These are phyloP conservation scores for Mortierella antarctica DNA, from an alignment of 192 early-diverging fungal species.

Conservation along the genomic window DNA sequence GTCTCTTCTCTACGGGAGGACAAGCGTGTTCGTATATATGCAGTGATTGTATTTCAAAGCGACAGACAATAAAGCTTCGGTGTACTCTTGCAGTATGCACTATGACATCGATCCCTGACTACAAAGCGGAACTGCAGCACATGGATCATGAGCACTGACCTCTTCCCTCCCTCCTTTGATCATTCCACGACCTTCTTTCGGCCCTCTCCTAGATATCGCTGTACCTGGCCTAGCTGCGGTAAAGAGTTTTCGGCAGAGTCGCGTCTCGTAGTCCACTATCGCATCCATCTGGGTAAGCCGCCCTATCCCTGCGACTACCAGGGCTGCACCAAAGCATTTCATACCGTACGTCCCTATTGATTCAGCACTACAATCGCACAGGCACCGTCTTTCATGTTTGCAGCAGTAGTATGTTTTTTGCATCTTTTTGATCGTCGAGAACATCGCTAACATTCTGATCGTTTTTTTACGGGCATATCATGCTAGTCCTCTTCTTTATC, in stretches of 20 bases:
- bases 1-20: too few species aligned
- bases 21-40: too few species aligned
- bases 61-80: too few species aligned
- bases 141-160: background rate
- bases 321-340: conserved; percentile 38
- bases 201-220: conserved; percentile 11
- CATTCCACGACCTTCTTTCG: conserved; percentile 3
- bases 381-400: background rate
- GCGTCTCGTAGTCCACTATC: conserved; percentile 26
- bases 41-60: too few species aligned
- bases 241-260: conserved; percentile 44
- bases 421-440: background rate
- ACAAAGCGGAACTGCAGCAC: background rate
- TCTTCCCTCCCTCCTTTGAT: background rate
- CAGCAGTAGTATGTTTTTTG: background rate
- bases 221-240: conserved; percentile 35
- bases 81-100: background rate
- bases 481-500: conserved; percentile 44
- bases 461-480: background rate
- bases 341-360: conserved; percentile 20
- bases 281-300: conserved; percentile 37
- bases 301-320: conserved; percentile 44
- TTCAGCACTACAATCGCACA: background rate
- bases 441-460: background rate
- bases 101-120: background rate